These are phyloP conservation scores for Parasarocladium wereldwijsianum DNA, from an alignment of 2,329 filamentous ascomycete genomes.

Conservation along the genomic window DNA sequence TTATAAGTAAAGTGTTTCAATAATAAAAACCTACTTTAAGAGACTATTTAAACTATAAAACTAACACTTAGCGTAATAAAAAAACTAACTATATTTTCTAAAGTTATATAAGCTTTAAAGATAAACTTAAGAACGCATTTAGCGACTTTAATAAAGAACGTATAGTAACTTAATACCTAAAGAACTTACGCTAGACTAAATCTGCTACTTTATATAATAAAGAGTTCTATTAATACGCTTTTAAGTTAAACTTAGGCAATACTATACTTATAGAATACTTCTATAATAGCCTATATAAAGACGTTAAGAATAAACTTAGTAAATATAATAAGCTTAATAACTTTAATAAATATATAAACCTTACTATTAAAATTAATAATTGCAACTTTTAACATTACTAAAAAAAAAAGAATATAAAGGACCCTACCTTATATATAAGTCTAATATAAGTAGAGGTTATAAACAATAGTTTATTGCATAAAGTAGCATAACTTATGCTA, in stretches of 20 bases:
- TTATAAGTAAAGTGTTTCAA: too few species aligned
- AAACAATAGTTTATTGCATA: background rate
- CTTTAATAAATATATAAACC: background rate
- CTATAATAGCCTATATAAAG: background rate
- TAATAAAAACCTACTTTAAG: too few species aligned
- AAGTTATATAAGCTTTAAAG: background rate
- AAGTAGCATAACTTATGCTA: background rate
- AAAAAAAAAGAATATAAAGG: background rate
- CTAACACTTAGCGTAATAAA: background rate
- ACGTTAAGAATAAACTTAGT: background rate
- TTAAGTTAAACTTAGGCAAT: background rate
- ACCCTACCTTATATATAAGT: background rate
- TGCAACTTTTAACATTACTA: background rate
- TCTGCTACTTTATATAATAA: background rate
- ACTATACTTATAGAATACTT: background rate
- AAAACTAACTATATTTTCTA: background rate
- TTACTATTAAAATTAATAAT: conserved; percentile 1
- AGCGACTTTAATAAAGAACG: conserved; percentile 1
- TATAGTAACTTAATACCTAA: background rate
- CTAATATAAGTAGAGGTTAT: background rate
- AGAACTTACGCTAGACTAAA: too few species aligned
- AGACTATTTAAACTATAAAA: background rate
- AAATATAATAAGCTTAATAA: conserved; percentile 1
- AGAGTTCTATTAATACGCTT: background rate
- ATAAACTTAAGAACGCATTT: background rate